These are phyloP conservation scores for Dioszegia hungarica DNA, from an alignment of 768 basidiomycete genomes.

Conservation along the genomic window DNA sequence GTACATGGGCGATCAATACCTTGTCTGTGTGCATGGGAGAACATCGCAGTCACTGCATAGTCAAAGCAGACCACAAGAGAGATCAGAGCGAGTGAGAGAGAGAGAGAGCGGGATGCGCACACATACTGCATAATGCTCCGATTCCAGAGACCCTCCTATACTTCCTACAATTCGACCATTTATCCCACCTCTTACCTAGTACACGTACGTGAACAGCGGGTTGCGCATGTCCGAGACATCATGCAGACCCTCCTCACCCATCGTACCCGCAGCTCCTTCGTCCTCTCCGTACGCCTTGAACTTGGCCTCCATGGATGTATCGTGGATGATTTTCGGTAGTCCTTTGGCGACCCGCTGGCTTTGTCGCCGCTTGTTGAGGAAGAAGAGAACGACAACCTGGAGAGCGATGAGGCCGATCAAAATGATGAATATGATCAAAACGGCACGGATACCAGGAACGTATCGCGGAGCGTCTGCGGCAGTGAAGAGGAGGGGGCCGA, in stretches of 20 bases:
- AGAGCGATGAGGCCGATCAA: slow-evolving; percentile 23
- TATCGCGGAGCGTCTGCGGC: slow-evolving; percentile 36
- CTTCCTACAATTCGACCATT: too few relatives aligned
- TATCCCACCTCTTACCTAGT: neutral
- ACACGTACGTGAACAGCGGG: neutral
- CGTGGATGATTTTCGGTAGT: slow-evolving; percentile 40
- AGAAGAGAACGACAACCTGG: slow-evolving; percentile 27
- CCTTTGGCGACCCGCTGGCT: slow-evolving; percentile 39
- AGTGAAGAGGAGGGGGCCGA: slow-evolving; percentile 47
- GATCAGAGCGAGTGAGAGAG: too few relatives aligned
- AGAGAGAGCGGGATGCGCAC: too few relatives aligned
- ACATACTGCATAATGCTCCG: too few relatives aligned
- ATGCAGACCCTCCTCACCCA: neutral
- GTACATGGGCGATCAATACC: too few relatives aligned
- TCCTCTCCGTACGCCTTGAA: slow-evolving; percentile 28
- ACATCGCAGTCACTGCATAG: too few relatives aligned
- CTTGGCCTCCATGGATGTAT: slow-evolving; percentile 30
- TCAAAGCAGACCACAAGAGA: too few relatives aligned
- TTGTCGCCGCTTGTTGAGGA: slow-evolving; percentile 38
- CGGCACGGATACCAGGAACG: slow-evolving; percentile 32
- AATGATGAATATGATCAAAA: slow-evolving; percentile 36
- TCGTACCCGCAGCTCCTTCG: neutral
- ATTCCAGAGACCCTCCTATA: too few relatives aligned
- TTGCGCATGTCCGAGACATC: neutral
- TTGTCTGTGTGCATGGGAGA: too few relatives aligned